Conservation (phyloP, 2,329 filamentous ascomycete genomes). For the Aspergillus viridinutans region DNA sequence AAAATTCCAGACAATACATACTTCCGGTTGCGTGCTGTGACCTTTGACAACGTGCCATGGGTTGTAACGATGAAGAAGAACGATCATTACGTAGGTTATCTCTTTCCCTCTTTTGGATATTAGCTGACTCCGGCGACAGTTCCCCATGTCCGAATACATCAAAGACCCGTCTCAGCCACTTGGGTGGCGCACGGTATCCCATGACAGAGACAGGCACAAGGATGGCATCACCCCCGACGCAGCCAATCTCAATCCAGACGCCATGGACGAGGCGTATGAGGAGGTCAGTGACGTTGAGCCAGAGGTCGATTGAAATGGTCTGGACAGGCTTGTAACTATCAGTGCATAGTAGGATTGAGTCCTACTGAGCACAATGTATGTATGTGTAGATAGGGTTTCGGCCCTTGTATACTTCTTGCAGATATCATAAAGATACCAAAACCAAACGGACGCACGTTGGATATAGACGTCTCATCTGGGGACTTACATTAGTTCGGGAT, state of each 20-base stretch:
- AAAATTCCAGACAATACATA: constrained; percentile 96
- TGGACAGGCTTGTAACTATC: neutral
- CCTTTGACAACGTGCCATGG: constrained; percentile 97
- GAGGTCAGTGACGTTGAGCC: constrained; percentile 38
- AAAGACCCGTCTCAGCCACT: constrained; percentile 51
- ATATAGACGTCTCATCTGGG: neutral
- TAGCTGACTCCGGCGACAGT: constrained; percentile 34
- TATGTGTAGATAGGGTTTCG: neutral
- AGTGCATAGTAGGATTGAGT: neutral
- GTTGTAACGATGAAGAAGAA: constrained; percentile 99
- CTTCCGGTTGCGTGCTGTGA: constrained; percentile 95
- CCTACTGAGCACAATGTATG: neutral
- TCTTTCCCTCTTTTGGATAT: neutral
- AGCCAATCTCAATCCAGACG: constrained; percentile 43
- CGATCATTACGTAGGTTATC: constrained; percentile 70
- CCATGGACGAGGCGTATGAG: constrained; percentile 42
- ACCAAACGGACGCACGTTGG: neutral
- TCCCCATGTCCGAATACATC: constrained; percentile 62
- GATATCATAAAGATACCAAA: neutral
- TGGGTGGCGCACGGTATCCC: constrained; percentile 56
- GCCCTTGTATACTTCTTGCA: neutral
- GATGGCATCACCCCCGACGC: constrained; percentile 34
- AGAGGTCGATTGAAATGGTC: constrained; percentile 13
- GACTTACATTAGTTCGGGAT: no score
- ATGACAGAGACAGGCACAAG: constrained; percentile 44